Evolutionary conservation across 306 rosid species (phyloP).

Genomic region (Fragaria vesca): DNA sequence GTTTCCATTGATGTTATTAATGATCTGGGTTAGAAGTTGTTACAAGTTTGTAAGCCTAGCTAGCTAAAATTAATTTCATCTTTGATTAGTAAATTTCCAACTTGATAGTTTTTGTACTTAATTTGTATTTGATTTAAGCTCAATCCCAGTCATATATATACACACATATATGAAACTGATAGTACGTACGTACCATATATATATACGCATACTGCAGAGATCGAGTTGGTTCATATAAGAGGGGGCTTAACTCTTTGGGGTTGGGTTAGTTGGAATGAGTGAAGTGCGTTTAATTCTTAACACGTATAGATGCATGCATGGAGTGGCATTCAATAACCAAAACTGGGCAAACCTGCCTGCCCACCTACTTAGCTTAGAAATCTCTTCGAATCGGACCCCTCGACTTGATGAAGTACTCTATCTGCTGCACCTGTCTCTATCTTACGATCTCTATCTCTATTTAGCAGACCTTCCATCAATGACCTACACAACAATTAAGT

Average conservation of each 20-base stretch:
- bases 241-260: not conserved
- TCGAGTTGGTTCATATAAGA: not conserved
- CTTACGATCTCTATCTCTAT: not conserved
- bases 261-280: not conserved
- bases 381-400: not conserved
- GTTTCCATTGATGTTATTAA: not conserved
- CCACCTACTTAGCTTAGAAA: not conserved
- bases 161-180: not conserved
- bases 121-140: not conserved
- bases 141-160: not conserved
- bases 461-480: not conserved
- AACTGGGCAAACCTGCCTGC: not conserved
- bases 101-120: not conserved
- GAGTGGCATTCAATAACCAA: not conserved
- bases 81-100: not conserved
- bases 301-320: not conserved
- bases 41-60: not conserved
- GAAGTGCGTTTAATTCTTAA: not conserved
- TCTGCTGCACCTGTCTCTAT: not conserved
- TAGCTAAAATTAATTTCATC: too few relatives aligned
- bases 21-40: not conserved
- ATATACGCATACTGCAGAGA: not conserved
- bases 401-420: not conserved
- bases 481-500: not conserved
- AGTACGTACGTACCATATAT: too few relatives aligned